Evolutionary conservation across 768 basidiomycete species (phyloP), one percentile per base, ranked within the genome.

Genomic region (Leccinum pellstonianum): DNA sequence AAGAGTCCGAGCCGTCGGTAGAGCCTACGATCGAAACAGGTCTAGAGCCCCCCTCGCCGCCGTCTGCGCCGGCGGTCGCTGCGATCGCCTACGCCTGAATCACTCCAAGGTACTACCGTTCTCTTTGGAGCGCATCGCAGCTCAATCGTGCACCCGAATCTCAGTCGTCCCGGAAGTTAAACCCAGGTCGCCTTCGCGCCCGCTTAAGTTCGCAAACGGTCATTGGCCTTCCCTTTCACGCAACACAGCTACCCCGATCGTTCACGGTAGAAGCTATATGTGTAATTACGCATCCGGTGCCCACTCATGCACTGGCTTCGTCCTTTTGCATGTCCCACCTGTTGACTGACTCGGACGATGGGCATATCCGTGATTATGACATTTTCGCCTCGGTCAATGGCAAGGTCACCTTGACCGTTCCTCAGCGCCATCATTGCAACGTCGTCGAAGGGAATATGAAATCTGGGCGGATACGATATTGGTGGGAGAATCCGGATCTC

Each of bases 361-460:
- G 95, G 8, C 94, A 93, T 65, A 89, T 98, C 48, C 85, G 95
- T 38, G 84, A 92, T 76, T 98, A 95, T 75, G 93, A 98, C 72
- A 84, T 96, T 52, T 97, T 93, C 75, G 72, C 88, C 43, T 86
- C 91, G 41, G 88, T 93, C 43, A 98, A 98, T 71, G 87, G 94
- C 57, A 91, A 91, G 69, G 84, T 84, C 37, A 88, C 91, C 66
- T 80, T 97, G 63, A 94, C 89, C 23, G 90, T 92, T 17, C 93
- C 92, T 49, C 94, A 95, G 71, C 79, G 93, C 58, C 87, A 90
- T 60, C 91, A 95, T 63, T 91, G 91, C 50, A 90, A 91, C 56
- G 86, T 97, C 25, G 93, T 95, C 11, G 95, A 96, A 72, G 91
- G 93, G 6, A 87, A 90, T 54, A 90, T 93, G 82, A 95, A 95